These are phyloP conservation scores for Phragmites australis DNA, from an alignment of 176 grass and related monocot genomes.

Conservation along the genomic window DNA sequence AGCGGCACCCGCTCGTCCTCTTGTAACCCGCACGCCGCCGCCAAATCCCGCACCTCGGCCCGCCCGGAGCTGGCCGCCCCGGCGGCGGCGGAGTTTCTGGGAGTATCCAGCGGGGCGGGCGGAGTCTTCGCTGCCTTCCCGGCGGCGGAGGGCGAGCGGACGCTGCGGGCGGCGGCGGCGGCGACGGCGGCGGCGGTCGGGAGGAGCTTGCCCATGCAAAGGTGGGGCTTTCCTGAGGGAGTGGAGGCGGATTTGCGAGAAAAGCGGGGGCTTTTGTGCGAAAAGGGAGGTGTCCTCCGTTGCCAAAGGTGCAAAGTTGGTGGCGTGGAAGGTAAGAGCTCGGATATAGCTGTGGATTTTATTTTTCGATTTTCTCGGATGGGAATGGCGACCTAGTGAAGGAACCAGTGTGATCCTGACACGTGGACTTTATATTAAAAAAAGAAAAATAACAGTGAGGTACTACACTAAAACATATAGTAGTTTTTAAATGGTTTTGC, in stretches of 20 bases:
- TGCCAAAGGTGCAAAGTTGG: constrained; percentile 40
- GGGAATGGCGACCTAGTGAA: not conserved
- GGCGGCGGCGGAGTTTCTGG: constrained; percentile 39
- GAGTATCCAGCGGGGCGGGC: constrained; percentile 45
- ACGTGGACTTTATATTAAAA: not conserved
- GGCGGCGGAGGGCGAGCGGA: constrained; percentile 2
- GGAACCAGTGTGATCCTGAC: not conserved
- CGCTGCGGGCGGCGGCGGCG: constrained; percentile 37
- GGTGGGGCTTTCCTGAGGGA: constrained; percentile 33
- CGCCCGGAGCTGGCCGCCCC: constrained; percentile 39
- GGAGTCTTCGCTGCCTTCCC: constrained; percentile 32
- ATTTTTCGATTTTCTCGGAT: not conserved
- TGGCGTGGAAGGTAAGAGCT: constrained; percentile 32
- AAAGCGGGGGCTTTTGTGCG: constrained; percentile 29
- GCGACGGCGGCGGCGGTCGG: constrained; percentile 45
- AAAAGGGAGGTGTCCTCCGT: constrained; percentile 35
- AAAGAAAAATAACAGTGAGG: not conserved
- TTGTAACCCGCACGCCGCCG: constrained; percentile 43
- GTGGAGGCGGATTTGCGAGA: not conserved
- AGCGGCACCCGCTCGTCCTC: constrained; percentile 61
- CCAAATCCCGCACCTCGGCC: constrained; percentile 38
- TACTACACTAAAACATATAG: too few relatives aligned
- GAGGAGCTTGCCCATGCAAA: constrained; percentile 61
- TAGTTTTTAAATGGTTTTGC: not conserved
- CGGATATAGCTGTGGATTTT: not conserved